A percentile compares a stretch with the other conserved stretches of the same genome.
Evolutionary conservation across 2,329 filamentous ascomycete species (phyloP).

Genomic region (Talaromyces rugulosus): DNA sequence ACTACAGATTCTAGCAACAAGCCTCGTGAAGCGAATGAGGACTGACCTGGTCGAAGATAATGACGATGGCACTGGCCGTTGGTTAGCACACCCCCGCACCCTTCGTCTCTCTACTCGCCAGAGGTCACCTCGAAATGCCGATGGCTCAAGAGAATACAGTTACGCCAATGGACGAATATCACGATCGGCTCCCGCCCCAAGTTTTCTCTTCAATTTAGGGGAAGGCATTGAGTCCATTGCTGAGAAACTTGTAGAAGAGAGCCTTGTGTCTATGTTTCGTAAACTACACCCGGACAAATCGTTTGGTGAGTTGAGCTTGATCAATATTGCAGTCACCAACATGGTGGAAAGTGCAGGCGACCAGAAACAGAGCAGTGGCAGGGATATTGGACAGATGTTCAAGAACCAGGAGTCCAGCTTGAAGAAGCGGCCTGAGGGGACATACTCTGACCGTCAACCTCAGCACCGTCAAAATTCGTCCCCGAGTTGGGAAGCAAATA

Average conservation of each 20-base stretch:
- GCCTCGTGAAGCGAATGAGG: constrained; percentile 73
- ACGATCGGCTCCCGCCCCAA: constrained; percentile 68
- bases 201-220: constrained; percentile 64
- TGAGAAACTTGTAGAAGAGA: constrained; percentile 65
- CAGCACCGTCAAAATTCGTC: constrained; percentile 1
- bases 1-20: constrained; percentile 62
- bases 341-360: constrained; percentile 61
- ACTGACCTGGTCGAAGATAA: constrained; percentile 64
- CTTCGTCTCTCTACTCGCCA: constrained; percentile 75
- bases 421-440: constrained; percentile 38
- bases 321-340: constrained; percentile 86
- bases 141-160: constrained; percentile 53
- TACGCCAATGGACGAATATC: constrained; percentile 63
- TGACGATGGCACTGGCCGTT: constrained; percentile 41
- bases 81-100: constrained; percentile 78
- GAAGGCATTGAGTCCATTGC: constrained; percentile 58
- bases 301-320: constrained; percentile 74
- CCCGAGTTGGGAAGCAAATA: constrained; percentile 15
- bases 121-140: constrained; percentile 48
- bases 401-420: constrained; percentile 65
- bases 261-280: constrained; percentile 67
- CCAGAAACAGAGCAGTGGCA: constrained; percentile 53
- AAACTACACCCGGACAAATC: constrained; percentile 65
- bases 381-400: constrained; percentile 83
- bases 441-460: not conserved